These are phyloP conservation scores for Pontederia crassipes DNA, from an alignment of 176 grass and related monocot species.

Conservation along the genomic window DNA sequence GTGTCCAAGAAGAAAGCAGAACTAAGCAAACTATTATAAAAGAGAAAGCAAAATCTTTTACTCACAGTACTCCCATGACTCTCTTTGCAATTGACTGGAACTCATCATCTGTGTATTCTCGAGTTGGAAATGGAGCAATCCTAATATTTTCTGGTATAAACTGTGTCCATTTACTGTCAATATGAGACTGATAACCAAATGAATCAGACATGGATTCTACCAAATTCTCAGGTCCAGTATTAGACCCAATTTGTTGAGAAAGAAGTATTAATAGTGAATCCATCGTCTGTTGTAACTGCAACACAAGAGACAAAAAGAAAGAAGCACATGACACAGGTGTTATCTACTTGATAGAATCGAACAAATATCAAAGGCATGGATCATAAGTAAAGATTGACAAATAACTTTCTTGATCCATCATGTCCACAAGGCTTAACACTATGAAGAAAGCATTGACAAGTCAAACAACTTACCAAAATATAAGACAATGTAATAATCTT, in stretches of 20 bases:
- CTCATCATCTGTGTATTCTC: constrained; percentile 45
- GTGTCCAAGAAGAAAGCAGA: constrained; percentile 1
- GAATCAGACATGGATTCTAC: not conserved
- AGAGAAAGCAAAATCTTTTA: constrained; percentile 1
- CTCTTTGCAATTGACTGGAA: constrained; percentile 41
- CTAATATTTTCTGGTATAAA: constrained; percentile 31
- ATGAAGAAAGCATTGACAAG: too few species aligned
- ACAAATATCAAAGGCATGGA: not conserved
- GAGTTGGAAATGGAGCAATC: constrained; percentile 43
- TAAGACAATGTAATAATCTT: too few species aligned
- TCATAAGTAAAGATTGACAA: not conserved
- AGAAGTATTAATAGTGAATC: constrained; percentile 39
- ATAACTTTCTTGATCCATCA: too few species aligned
- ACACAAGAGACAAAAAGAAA: constrained; percentile 6
- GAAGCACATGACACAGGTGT: not conserved
- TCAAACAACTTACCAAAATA: too few species aligned
- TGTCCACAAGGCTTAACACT: too few species aligned
- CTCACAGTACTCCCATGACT: constrained; percentile 45
- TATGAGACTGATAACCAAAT: constrained; percentile 6
- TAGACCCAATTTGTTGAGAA: constrained; percentile 21
- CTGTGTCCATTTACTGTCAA: constrained; percentile 3
- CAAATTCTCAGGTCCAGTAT: constrained; percentile 14
- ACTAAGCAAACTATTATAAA: not conserved
- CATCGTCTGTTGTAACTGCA: constrained; percentile 41
- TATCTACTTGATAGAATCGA: not conserved